Base-by-base conservation (phyloP, 2,329 filamentous ascomycete genomes). In the Acephala macrosclerotiorum region DNA sequence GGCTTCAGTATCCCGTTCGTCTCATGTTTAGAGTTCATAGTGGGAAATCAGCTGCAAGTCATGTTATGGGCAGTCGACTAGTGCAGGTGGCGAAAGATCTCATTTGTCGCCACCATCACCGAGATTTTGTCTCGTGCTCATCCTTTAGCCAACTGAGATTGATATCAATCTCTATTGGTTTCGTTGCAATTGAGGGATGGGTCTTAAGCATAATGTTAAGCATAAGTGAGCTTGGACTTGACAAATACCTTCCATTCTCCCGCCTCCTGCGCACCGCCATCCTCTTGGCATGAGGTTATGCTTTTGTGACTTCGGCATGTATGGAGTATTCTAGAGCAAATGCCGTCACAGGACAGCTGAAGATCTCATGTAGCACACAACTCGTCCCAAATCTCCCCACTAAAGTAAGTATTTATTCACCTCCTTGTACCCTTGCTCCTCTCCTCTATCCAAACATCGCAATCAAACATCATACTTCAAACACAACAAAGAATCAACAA, bases 141-240 rank as follows among this genome's bases (percentile, higher is more conserved):
- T 42, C 16, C 2, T 18, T 7, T 16, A 42, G 5, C 6, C 2
- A 2, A 16, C 8, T 18, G 18, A 12, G 4, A 16, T 18, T 42
- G 16, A n/a, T n/a, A 18, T 18, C 4, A 42, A n/a, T 16, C 4
- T 18, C 16, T 5, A 42, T 42, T 42, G 40, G 40, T 2, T 18
- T 42, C 18, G 16, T 42, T n/a, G 1, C 16, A 42, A 42, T n/a
- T 42, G n/a, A 18, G 14, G 6, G 40, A 42, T 42, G 40, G 16
- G 18, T 42, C 14, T 42, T 42, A 42, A 42, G 40, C 40, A 42
- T 42, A n/a, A 42, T 42, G n/a, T 42, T 42, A 42, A 42, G 40
- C 40, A 42, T 42, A 42, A 42, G 16, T 42, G 40, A 42, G 29
- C 40, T 18, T n/a, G 14, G 40, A 42, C 14, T 42, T 18, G 40